A percentile compares a stretch with the other conserved stretches of the same genome.
Evolutionary conservation across 2,329 filamentous ascomycete genomes (phyloP).

Genomic region (Exophiala spinifera): DNA sequence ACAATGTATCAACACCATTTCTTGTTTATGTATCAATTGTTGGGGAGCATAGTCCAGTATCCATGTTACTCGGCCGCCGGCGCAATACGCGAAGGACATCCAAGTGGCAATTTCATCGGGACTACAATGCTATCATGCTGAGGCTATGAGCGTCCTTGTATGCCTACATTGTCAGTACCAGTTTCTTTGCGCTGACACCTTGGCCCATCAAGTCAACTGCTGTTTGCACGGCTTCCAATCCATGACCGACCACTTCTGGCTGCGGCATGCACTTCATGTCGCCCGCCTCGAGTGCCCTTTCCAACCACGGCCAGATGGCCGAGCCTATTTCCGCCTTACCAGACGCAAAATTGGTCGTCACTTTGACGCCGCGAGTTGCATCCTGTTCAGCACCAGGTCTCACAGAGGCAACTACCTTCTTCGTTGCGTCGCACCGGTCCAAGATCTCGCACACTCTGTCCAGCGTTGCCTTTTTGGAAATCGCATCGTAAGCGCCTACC

Average conservation of each 20-base stretch:
- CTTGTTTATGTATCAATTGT: no score
- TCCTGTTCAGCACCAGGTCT: slow-evolving; percentile 9
- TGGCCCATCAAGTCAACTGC: slow-evolving; percentile 37
- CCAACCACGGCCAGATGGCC: slow-evolving; percentile 41
- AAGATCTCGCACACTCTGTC: slow-evolving; percentile 10
- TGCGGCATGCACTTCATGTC: slow-evolving; percentile 34
- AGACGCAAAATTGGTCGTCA: slow-evolving; percentile 43
- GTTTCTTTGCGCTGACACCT: slow-evolving; percentile 41
- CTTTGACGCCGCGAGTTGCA: slow-evolving; percentile 8
- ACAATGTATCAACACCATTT: neutral
- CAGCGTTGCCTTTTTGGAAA: slow-evolving; percentile 12
- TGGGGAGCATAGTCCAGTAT: no score
- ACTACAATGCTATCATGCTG: no score
- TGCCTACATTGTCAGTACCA: slow-evolving; percentile 31
- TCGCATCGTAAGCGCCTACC: slow-evolving; percentile 16
- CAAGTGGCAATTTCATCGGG: no score
- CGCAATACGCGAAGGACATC: no score
- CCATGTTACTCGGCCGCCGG: no score
- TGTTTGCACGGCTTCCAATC: slow-evolving; percentile 37
- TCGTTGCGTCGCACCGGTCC: neutral
- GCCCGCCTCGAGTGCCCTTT: slow-evolving; percentile 31
- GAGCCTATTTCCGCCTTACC: slow-evolving; percentile 59
- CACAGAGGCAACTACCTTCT: slow-evolving; percentile 11
- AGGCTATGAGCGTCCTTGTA: no score
- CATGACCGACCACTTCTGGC: slow-evolving; percentile 38